Base-by-base conservation (phyloP, 805 yeast genomes). In the Kluyveromyces starmeri region DNA sequence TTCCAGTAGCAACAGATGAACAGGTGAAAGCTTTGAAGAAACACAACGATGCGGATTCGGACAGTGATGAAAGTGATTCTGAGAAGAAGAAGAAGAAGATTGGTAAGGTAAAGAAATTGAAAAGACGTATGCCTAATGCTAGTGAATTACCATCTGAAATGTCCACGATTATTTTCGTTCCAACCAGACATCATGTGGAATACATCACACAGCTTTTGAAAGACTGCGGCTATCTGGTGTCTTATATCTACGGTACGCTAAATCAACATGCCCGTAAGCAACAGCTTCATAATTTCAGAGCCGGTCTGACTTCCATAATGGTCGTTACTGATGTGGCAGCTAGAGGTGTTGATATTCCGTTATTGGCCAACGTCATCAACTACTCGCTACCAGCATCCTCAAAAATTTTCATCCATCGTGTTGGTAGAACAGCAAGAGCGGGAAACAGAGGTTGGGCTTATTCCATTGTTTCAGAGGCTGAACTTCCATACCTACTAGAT, bases 341-440 rank as follows among this genome's bases (percentile, higher is more conserved):
- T 2, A 79, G 98, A 67, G 98, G 98, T 77, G 86, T 92, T 42
- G 99, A 94, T 74, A 84, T 92, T 45, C 98, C 98, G 0, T 78
- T 92, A 37, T 71, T 92, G 53, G 95, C 97, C 5, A 88, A 94
- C 53, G 99, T 92, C 35, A 71, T 92, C 46, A 92, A 92, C 58
- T 92, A 73, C 59, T 76, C 95, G 1, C 67, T 92, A 40, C 97
- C 97, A 8, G 81, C 85, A 1, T 79, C 94, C 1, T 85, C 96
- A 4, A 92, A 94, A 59, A 82, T 89, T 39, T 92, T 92, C 59
- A 73, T 92, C 37, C 99, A 92, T 62, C 77, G 99, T 63, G 97
- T 92, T 30, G 99, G 99, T 59, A 79, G 99, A 71, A 92, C 99
- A 29, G 99, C 98, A 8, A 82, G 99, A 71, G 98, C 98, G 7